Percentiles rank a stretch among this genome's conserved stretches.
Evolutionary conservation across 2,329 filamentous ascomycete genomes (phyloP).

Genomic region (Penicillium sp.): DNA sequence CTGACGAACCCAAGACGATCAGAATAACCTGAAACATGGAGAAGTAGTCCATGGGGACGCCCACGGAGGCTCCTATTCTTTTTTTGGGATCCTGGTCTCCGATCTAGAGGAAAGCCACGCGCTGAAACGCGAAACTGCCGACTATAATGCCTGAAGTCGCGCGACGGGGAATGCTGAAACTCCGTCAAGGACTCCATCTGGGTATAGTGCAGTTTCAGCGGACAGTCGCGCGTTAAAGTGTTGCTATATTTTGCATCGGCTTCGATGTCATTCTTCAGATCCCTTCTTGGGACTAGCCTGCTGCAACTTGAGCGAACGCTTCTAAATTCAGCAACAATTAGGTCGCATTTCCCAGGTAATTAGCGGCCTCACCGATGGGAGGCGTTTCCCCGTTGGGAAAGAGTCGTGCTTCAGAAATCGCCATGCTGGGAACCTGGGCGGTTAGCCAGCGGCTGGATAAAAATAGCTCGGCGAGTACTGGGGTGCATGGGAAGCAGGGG

Average conservation of each 20-base stretch:
- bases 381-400: slow-evolving; percentile 2
- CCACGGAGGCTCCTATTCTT: slow-evolving; percentile 30
- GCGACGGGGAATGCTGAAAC: slow-evolving; percentile 33
- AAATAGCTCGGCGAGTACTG: slow-evolving; percentile 26
- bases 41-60: slow-evolving; percentile 38
- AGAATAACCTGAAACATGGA: slow-evolving; percentile 46
- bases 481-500: slow-evolving; percentile 12
- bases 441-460: slow-evolving; percentile 23
- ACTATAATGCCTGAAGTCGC: slow-evolving; percentile 25
- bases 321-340: slow-evolving; percentile 35
- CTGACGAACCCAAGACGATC: slow-evolving; percentile 31
- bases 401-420: slow-evolving; percentile 25
- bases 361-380: slow-evolving; percentile 20
- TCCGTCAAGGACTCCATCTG: slow-evolving; percentile 15
- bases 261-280: slow-evolving; percentile 32
- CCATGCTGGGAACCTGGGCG: slow-evolving; percentile 17
- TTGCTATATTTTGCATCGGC: slow-evolving; percentile 47
- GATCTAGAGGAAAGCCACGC: slow-evolving; percentile 25
- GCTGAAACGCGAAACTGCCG: slow-evolving; percentile 34
- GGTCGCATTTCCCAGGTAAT: slow-evolving; percentile 28
- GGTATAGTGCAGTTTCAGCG: slow-evolving; percentile 38
- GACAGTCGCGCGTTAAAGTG: slow-evolving; percentile 45
- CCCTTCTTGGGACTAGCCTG: slow-evolving; percentile 25
- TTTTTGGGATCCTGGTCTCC: slow-evolving; percentile 32
- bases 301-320: slow-evolving; percentile 28